Evolutionary conservation across 805 yeast species (phyloP).

Genomic region (Metschnikowia colocasiae): DNA sequence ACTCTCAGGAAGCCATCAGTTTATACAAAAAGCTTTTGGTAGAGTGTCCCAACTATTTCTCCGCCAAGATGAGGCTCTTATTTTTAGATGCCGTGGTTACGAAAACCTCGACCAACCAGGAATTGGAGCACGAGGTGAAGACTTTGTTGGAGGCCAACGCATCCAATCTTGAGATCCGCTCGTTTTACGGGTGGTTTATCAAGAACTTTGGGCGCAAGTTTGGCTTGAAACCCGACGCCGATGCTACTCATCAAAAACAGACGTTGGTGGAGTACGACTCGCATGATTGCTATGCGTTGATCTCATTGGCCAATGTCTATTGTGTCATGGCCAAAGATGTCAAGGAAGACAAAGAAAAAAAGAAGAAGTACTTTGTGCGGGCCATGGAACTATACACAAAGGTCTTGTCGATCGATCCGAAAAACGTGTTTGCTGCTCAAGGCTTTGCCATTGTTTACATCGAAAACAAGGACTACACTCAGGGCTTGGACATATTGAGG

Average conservation of each 20-base stretch:
- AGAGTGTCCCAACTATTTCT: constrained; percentile 63
- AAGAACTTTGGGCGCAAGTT: constrained; percentile 53
- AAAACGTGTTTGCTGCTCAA: constrained; percentile 94
- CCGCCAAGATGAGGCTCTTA: constrained; percentile 70
- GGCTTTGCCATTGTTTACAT: constrained; percentile 93
- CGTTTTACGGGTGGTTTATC: constrained; percentile 90
- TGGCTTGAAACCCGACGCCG: constrained; percentile 51
- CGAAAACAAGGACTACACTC: constrained; percentile 68
- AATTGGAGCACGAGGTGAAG: constrained; percentile 52
- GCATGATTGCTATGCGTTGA: constrained; percentile 85
- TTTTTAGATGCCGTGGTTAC: constrained; percentile 54
- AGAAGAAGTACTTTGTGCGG: constrained; percentile 71
- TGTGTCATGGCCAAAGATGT: constrained; percentile 75
- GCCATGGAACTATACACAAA: constrained; percentile 93
- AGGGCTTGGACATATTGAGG: constrained; percentile 82
- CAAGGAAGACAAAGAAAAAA: constrained; percentile 47
- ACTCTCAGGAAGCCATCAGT: constrained; percentile 32
- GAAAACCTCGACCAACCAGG: constrained; percentile 32
- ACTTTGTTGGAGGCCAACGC: constrained; percentile 50
- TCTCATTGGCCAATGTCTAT: constrained; percentile 87
- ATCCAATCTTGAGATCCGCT: constrained; percentile 74
- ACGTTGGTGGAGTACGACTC: constrained; percentile 79
- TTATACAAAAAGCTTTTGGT: constrained; percentile 56
- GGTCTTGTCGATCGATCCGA: constrained; percentile 77
- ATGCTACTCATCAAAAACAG: constrained; percentile 76